These are phyloP conservation scores for Candida frijolesensis DNA, from an alignment of 1,139 yeast genomes.

Conservation along the genomic window DNA sequence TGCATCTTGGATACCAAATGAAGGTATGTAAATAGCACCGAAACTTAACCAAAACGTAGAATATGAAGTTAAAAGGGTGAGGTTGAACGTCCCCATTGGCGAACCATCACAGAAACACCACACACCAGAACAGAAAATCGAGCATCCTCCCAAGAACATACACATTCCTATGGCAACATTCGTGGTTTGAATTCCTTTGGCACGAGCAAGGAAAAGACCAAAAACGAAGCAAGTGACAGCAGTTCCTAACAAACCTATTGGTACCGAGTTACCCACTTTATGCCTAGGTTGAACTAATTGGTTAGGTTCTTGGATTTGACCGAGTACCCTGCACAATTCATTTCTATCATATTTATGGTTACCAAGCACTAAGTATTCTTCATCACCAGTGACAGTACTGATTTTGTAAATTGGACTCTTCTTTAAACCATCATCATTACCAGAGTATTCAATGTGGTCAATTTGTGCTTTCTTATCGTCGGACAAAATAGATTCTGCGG, in stretches of 20 bases:
- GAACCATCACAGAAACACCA: slow-evolving; percentile 47
- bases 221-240: slow-evolving; percentile 51
- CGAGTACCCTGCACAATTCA: slow-evolving; percentile 28
- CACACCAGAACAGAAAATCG: slow-evolving; percentile 51
- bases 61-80: slow-evolving; percentile 40
- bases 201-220: slow-evolving; percentile 43
- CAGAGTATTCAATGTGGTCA: not conserved
- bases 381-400: not conserved
- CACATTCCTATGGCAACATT: slow-evolving; percentile 47
- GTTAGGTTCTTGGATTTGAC: slow-evolving; percentile 40
- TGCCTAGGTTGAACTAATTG: slow-evolving; percentile 33
- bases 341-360: slow-evolving; percentile 32
- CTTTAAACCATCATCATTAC: not conserved
- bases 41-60: slow-evolving; percentile 48
- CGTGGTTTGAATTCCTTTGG: slow-evolving; percentile 41
- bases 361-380: slow-evolving; percentile 32
- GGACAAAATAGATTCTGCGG: too few relatives aligned
- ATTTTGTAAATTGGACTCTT: not conserved
- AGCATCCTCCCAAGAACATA: slow-evolving; percentile 49
- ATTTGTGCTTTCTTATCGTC: too few relatives aligned
- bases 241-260: slow-evolving; percentile 60
- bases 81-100: slow-evolving; percentile 41
- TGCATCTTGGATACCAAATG: slow-evolving; percentile 60
- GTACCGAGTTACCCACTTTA: slow-evolving; percentile 59
- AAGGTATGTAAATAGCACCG: slow-evolving; percentile 36